Evolutionary conservation across 768 basidiomycete genomes (phyloP), one percentile per base, ranked within the genome.

Genomic region (Coprinopsis cinerea): DNA sequence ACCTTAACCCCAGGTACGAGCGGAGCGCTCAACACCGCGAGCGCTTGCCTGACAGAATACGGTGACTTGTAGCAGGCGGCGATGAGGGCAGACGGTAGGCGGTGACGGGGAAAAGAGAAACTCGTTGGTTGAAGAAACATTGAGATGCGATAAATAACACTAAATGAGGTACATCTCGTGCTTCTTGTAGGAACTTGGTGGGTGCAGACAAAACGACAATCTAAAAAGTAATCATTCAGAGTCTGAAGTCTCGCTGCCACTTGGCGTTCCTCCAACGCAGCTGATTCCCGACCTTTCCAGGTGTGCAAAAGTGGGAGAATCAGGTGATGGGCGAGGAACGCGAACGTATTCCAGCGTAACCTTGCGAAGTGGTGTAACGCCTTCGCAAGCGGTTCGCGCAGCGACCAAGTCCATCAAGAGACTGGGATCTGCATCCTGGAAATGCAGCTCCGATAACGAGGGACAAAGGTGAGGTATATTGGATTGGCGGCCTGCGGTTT

Each of bases 381-480:
- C 45, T 7, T n/a, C 53, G 1, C 39, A 15, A 10, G 32, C 14
- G 2, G 48, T 40, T 1, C 67, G 57, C 0, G 56, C 55, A 3
- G 53, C 22, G 22, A 67, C 54, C 15, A 60, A 44, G 5, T 58
- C 51, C 9, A 58, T 39, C 6, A 67, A 40, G 35, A 53, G 20
- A 1, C 53, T 55, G 2, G 60, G 42, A 45, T 65, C 56, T 25
- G 64, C 52, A 44, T 65, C 59, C 41, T 61, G 59, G 48, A 64
- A 68, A 40, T 60, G 52, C 3, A 70, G 50, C 40, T 59, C 53
- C 18, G 44, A 32, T 20, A 70, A 56, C 5, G 54, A 44, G 7
- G 62, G 58, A 39, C 59, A 65, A 23, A 52, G 18, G 45, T 39
- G 49, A 11, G 23, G 30, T 42, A 47, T n/a, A 2, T 4, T 28